Conservation (phyloP, 257 asterid species). For the Nicotiana knightiana region DNA sequence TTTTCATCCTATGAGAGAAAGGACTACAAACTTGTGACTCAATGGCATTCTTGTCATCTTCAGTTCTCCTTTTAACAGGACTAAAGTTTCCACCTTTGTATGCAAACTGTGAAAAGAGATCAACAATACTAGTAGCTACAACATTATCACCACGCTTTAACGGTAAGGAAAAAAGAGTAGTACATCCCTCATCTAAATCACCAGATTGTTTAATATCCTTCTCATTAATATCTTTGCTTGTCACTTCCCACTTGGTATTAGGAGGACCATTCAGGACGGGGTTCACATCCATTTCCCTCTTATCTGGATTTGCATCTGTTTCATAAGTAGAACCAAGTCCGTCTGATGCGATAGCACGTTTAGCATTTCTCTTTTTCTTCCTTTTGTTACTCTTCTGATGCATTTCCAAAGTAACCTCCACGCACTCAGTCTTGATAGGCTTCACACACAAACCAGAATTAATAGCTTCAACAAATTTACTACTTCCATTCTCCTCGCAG, state of each 20-base stretch:
- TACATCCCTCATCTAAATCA: background rate
- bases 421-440: too few species aligned
- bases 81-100: slow-evolving; percentile 14
- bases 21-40: background rate
- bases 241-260: background rate
- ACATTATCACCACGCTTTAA: background rate
- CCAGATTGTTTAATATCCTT: background rate
- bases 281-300: background rate
- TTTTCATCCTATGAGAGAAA: background rate
- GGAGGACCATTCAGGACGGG: background rate
- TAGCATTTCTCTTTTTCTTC: too few species aligned
- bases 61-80: background rate
- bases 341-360: too few species aligned
- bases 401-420: too few species aligned
- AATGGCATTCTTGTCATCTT: background rate
- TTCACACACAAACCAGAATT: too few species aligned
- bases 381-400: too few species aligned
- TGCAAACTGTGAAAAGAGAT: slow-evolving; percentile 16
- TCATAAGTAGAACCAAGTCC: too few species aligned
- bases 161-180: background rate
- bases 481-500: too few species aligned
- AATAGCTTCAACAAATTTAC: too few species aligned
- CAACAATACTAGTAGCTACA: slow-evolving; percentile 7
- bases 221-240: background rate
- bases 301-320: background rate